A percentile compares a stretch with the other conserved stretches of the same genome.
phyloP scores from a whole-genome alignment of 2,329 filamentous ascomycete genomes.

The Colletotrichum brevisporum region DNA sequence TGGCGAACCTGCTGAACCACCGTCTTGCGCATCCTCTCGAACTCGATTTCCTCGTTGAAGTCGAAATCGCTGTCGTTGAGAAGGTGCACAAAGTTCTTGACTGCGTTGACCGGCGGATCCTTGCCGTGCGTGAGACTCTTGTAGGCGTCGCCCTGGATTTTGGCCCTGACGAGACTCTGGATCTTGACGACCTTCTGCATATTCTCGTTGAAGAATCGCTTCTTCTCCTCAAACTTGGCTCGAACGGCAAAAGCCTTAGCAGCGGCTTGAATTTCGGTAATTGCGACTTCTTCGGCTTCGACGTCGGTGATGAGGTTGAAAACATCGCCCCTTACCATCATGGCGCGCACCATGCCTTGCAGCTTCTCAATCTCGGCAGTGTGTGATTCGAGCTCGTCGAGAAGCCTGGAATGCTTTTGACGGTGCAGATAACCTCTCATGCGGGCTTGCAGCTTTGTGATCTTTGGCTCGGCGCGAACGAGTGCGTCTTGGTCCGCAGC shows the following conservation, averaged over 20 bases:
- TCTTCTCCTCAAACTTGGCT: conserved; percentile 84
- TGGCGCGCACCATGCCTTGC: conserved; percentile 83
- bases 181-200: conserved; percentile 99
- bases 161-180: conserved; percentile 94
- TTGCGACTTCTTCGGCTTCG: conserved; percentile 84
- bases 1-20: conserved; percentile 97
- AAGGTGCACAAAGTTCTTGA: conserved; percentile 98
- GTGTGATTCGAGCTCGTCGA: conserved; percentile 79
- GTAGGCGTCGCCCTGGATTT: conserved; percentile 97
- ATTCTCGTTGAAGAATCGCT: conserved; percentile 91
- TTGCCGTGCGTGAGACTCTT: conserved; percentile 96
- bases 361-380: conserved; percentile 77
- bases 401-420: conserved; percentile 70
- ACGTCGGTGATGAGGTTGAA: conserved; percentile 82
- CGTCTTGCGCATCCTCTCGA: conserved; percentile 93
- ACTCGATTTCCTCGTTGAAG: conserved; percentile 98
- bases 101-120: conserved; percentile 95
- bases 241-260: conserved; percentile 82
- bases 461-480: conserved; percentile 67
- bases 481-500: conserved; percentile 68
- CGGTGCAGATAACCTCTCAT: conserved; percentile 77
- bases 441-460: conserved; percentile 76
- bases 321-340: conserved; percentile 82
- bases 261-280: conserved; percentile 81
- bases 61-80: conserved; percentile 99